Conservation (phyloP, 345 rosid genomes). For the Limnanthes douglasii region DNA sequence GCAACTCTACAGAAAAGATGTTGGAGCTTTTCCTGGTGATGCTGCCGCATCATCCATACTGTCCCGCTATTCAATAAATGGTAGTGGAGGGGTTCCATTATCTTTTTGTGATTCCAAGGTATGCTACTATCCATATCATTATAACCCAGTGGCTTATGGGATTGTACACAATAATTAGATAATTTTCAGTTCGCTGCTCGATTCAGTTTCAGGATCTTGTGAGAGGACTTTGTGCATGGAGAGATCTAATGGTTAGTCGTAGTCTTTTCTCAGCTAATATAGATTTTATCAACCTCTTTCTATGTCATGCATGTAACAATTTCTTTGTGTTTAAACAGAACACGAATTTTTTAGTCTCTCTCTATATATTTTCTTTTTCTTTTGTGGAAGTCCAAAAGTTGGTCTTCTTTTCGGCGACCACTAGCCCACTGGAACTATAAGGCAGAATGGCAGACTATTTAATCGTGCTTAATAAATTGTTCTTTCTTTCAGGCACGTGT, state of each 20-base stretch:
- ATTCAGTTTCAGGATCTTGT: constrained; percentile 59
- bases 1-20: constrained; percentile 67
- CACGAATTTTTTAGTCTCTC: not conserved
- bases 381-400: not conserved
- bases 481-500: constrained; percentile 59
- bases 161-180: not conserved
- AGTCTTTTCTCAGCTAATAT: not conserved
- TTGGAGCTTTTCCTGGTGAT: constrained; percentile 64
- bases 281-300: not conserved
- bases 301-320: not conserved
- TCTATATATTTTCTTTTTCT: no score
- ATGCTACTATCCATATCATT: constrained; percentile 1
- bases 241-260: constrained; percentile 79
- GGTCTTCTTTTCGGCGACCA: not conserved
- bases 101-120: constrained; percentile 45
- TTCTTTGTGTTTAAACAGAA: not conserved
- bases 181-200: constrained; percentile 2
- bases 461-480: no score
- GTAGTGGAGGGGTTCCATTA: constrained; percentile 28
- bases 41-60: constrained; percentile 69
- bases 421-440: no score
- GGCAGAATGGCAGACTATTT: no score
- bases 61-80: constrained; percentile 45
- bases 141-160: not conserved
- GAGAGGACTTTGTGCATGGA: constrained; percentile 76